Evolutionary conservation across 495 filamentous ascomycete species (phyloP), one percentile per base, ranked within the genome.

Genomic region (Lasiosphaeria miniovina): DNA sequence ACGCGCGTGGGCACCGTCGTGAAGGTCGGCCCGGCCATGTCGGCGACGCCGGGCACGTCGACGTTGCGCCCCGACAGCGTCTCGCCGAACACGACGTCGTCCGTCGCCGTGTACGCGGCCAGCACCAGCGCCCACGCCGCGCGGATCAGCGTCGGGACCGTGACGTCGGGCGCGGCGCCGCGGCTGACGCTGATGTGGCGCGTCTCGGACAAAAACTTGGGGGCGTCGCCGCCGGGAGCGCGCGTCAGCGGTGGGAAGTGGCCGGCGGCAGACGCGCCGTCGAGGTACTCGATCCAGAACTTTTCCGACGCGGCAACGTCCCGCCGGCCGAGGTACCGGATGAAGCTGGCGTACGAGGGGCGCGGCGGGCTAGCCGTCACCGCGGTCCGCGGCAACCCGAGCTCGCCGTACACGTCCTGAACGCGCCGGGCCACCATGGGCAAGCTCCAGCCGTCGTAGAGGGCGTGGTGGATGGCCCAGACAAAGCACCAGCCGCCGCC

Each of bases 361-460:
- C 56, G 40, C 3, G 59, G 9, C 6, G 32, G 50, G 34, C 31
- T 49, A 54, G 46, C 38, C 14, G 31, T 6, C 41, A 1, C 34
- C 1, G 36, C 59, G 55, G 3, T 43, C 9, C 34, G 41, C 2
- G 24, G 24, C 24, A 2, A 24, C 24, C 24, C 24, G 24, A 24
- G 24, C 24, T 24, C 1, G 24, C 24, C 36, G 52, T 77, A 76
- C 9, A 63, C 12, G 3, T 65, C 66, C 41, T 74, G 71, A 14
- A 83, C 77, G 51, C 75, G 70, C 3, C 80, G 64, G 4, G 79
- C 68, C 35, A 86, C 72, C 0, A 83, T 58, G 3, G 72, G 69
- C 48, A 82, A 68, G 10, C 77, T 82, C 84, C 84, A 88, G 33
- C 84, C 84, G 59, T 89, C 86, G 63, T 87, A 89, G 4, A 89